Conservation (phyloP, 2,329 filamentous ascomycete species). For the Xenoacremonium recifei region DNA sequence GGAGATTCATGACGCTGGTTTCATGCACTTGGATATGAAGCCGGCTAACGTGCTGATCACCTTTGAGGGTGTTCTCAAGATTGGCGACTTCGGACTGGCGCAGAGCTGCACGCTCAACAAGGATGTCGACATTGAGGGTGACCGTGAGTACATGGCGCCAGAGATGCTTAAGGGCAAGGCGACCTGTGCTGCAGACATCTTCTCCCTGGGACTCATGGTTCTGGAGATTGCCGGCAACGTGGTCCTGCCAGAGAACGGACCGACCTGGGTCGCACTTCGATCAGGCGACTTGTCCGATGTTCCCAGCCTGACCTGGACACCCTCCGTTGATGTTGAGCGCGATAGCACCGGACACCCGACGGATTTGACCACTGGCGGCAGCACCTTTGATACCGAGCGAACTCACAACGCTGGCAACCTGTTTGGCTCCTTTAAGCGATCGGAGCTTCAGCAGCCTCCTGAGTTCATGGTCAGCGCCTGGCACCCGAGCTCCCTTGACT, state of each 20-base stretch:
- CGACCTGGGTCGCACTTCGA: constrained; percentile 85
- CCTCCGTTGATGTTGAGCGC: constrained; percentile 65
- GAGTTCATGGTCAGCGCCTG: constrained; percentile 81
- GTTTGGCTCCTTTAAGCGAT: constrained; percentile 48
- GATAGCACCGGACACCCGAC: constrained; percentile 62
- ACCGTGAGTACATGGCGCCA: constrained; percentile 93
- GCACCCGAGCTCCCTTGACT: constrained; percentile 75
- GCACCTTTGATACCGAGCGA: constrained; percentile 31
- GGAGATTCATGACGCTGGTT: constrained; percentile 84
- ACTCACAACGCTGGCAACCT: constrained; percentile 33
- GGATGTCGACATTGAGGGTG: constrained; percentile 85
- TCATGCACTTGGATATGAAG: constrained; percentile 83
- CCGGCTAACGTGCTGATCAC: constrained; percentile 81
- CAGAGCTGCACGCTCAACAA: constrained; percentile 67
- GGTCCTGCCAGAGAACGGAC: constrained; percentile 87
- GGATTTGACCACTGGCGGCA: constrained; percentile 36
- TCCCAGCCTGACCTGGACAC: constrained; percentile 82
- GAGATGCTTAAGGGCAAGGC: constrained; percentile 85
- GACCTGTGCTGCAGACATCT: constrained; percentile 90
- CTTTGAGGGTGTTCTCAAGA: constrained; percentile 79
- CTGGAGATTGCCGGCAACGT: constrained; percentile 95
- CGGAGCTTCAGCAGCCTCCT: constrained; percentile 63
- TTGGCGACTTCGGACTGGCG: constrained; percentile 84
- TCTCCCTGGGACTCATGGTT: constrained; percentile 90
- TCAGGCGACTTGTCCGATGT: constrained; percentile 87